Base-by-base conservation (phyloP, 768 basidiomycete genomes). In the Dioszegia aurantiaca region DNA sequence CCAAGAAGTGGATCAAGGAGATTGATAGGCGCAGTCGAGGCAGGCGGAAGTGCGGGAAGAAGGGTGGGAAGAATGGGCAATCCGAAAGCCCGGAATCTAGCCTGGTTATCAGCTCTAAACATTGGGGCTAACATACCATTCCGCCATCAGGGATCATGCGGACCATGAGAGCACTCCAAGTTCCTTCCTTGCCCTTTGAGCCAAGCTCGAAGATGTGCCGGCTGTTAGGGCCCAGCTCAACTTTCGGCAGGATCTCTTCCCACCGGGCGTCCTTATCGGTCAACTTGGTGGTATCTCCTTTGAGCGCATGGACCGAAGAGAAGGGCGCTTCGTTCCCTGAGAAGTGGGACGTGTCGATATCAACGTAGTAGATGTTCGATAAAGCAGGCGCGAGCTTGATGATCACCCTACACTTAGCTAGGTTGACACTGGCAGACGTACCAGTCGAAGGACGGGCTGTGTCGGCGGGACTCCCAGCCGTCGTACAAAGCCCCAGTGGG, bases 101-200 rank as follows among this genome's bases (percentile, higher is more conserved):
- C 92, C 90, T 93, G 63, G 26, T 16, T 11, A n/a, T 61, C 21
- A 55, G 55, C 56, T 12, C 12, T 36, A 27, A 24, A 12, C 39
- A 28, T 9, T 21, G 52, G 24, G 45, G 45, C 27, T 48, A 41
- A 80, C 87, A 79, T 71, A 91, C 92, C 72, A 98, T 91, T 2
- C 95, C 95, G 39, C 95, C 95, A 69, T 99, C 95, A 2, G 95
- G 95, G 78, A 91, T 90, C 84, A 94, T 92, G 65, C 87, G 86
- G 23, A 99, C 84, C 77, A 89, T 95, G 58, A 99, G 40, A 28
- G 63, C 67, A 28, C 53, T 62, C 65, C 67, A 73, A 11, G 39
- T 37, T 1, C 65, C 67, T 39, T 56, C 0, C 83, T 83, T 12
- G 80, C 72, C 67, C 16, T 84, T 59, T 1, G 31, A 23, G 6